These are phyloP conservation scores for Alternaria sp. DNA, from an alignment of 2,329 filamentous ascomycete genomes.

Conservation along the genomic window DNA sequence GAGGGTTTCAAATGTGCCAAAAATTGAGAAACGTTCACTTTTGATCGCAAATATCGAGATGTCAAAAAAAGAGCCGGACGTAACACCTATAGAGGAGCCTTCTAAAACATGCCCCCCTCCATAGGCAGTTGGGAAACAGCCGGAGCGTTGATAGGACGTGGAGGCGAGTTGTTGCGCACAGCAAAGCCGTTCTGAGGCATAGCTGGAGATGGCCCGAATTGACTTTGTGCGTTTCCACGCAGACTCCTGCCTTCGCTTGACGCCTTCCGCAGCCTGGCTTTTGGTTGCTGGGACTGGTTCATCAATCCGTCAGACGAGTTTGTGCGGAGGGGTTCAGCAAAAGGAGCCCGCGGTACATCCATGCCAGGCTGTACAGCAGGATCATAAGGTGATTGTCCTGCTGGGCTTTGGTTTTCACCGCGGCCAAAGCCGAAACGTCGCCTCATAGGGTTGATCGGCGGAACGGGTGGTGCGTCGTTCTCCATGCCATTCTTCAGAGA, in stretches of 20 bases:
- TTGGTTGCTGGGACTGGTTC: constrained; percentile 46
- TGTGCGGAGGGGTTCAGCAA: constrained; percentile 50
- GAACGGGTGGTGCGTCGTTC: constrained; percentile 56
- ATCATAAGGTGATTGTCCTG: constrained; percentile 36
- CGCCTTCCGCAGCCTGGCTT: constrained; percentile 57
- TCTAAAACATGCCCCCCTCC: constrained; percentile 51
- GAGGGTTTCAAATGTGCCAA: constrained; percentile 5
- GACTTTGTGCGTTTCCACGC: constrained; percentile 52
- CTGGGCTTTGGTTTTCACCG: constrained; percentile 45
- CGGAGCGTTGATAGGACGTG: constrained; percentile 37
- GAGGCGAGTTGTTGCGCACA: constrained; percentile 44
- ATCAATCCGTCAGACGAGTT: constrained; percentile 57
- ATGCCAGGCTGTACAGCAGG: constrained; percentile 50
- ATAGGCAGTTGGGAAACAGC: constrained; percentile 38
- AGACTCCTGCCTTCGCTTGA: constrained; percentile 62
- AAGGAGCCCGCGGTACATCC: constrained; percentile 45
- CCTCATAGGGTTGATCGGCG: constrained; percentile 67
- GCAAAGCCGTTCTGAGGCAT: constrained; percentile 38
- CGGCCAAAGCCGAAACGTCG: constrained; percentile 58
- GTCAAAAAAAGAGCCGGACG: constrained; percentile 8
- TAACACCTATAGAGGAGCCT: background rate
- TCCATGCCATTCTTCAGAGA: constrained; percentile 62
- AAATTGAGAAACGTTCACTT: constrained; percentile 14
- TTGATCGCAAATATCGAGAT: constrained; percentile 9
- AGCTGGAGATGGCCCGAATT: constrained; percentile 37